Percentiles rank a stretch among this genome's conserved stretches.
Evolutionary conservation across 129 eudicot species (phyloP).

Genomic region (Kitagawia praeruptora): DNA sequence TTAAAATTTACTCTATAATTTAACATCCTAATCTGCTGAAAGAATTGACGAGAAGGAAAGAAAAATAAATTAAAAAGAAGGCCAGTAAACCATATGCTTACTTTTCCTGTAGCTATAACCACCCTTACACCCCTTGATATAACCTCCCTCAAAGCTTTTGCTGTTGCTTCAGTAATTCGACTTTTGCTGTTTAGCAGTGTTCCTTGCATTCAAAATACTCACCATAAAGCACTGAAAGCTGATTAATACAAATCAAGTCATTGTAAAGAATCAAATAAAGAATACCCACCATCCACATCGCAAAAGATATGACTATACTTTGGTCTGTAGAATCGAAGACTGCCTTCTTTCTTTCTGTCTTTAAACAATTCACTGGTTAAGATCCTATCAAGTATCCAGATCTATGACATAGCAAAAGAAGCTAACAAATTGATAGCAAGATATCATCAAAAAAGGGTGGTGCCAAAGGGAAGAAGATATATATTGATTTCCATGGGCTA

Average conservation of each 20-base stretch:
- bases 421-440: conserved; percentile 12
- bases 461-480: background rate
- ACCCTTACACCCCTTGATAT: conserved; percentile 77
- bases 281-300: conserved; percentile 91
- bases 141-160: conserved; percentile 76
- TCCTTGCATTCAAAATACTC: conserved; percentile 33
- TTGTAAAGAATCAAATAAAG: background rate
- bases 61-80: background rate
- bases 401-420: conserved; percentile 21
- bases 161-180: conserved; percentile 58
- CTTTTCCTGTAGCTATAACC: conserved; percentile 95
- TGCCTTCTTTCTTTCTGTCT: conserved; percentile 94
- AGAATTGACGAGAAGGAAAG: conserved; percentile 6
- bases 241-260: background rate
- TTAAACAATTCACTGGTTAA: conserved; percentile 45
- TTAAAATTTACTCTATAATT: conserved; percentile 10
- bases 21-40: conserved; percentile 4
- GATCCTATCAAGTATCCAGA: conserved; percentile 22
- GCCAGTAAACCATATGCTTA: conserved; percentile 23
- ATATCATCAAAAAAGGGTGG: background rate
- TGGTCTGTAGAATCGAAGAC: conserved; percentile 81
- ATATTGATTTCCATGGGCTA: background rate
- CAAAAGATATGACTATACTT: conserved; percentile 80
- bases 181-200: conserved; percentile 89
- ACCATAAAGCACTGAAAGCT: conserved; percentile 10